Evolutionary conservation across 495 filamentous ascomycete genomes (phyloP), one percentile per base, ranked within the genome.

Genomic region (Xylaria curta): DNA sequence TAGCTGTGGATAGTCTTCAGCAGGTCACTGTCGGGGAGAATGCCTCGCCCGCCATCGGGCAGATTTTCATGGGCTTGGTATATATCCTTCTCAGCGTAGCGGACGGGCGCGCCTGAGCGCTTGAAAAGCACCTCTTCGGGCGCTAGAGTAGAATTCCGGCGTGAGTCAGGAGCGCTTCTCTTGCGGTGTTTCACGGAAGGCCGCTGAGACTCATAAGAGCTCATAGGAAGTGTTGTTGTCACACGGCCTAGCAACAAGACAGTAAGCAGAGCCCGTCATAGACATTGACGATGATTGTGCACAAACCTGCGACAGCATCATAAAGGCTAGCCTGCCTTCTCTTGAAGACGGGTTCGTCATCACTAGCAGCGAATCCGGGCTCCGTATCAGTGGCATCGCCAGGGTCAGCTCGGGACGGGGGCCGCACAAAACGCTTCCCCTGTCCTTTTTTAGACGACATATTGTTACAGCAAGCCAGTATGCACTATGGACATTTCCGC

Each of bases 81-180:
- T 47, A 91, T 84, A 76, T 94, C 93, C 60, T 88, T 84, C 77
- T 94, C 92, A 61, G 85, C 85, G 75, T 88, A 93, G 56, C 91
- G 86, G 2, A 76, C 80, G 26, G 92, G 91, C 3, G 90, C 91
- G 72, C 86, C 82, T 56, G 82, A 80, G 53, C 84, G 84, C 53
- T 89, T 88, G 76, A 93, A 94, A 4, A 97, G 85, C 47, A 91
- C 89, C 71, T 95, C 90, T 71, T 96, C 94, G 3, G 94, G 92
- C 0, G 89, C 84, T 17, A 92, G 78, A 2, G 87, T 77, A 26
- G 82, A 81, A 24, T 81, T 81, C 49, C 84, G 86, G 24, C 84
- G 84, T 17, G 89, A 88, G 7, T 84, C 77, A 42, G 70, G 72
- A 59, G 75, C 24, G 83, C 88, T 74, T 88, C 88, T 42, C 86